A percentile compares a stretch with the other conserved stretches of the same genome.
These are phyloP conservation scores for Euphrasia confusa DNA, from an alignment of 257 asterid genomes.

Conservation along the genomic window DNA sequence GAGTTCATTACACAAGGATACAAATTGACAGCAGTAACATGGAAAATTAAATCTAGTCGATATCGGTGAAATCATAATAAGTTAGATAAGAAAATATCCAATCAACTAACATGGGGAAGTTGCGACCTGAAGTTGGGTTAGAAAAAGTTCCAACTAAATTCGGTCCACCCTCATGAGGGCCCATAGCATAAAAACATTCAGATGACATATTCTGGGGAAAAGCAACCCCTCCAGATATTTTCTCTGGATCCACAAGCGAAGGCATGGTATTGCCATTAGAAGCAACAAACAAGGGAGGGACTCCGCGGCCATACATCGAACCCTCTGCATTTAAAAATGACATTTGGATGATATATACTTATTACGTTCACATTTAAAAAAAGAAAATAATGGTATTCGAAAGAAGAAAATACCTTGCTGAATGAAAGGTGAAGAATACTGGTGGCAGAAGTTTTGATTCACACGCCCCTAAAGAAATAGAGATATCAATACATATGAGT, in stretches of 20 bases:
- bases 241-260: slow-evolving; percentile 20
- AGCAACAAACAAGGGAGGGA: slow-evolving; percentile 19
- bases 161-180: slow-evolving; percentile 29
- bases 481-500: slow-evolving; percentile 12
- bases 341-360: background rate
- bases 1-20: too few species aligned
- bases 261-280: slow-evolving; percentile 28
- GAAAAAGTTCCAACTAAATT: slow-evolving; percentile 21
- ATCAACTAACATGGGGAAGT: slow-evolving; percentile 12
- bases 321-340: slow-evolving; percentile 27
- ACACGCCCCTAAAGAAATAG: slow-evolving; percentile 23
- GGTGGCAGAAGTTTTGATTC: slow-evolving; percentile 17
- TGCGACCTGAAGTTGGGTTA: slow-evolving; percentile 29
- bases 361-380: slow-evolving; percentile 3
- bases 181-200: slow-evolving; percentile 29
- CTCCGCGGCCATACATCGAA: slow-evolving; percentile 21
- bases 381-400: background rate
- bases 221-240: slow-evolving; percentile 12
- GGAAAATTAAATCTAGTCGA: too few species aligned
- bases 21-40: too few species aligned
- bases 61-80: background rate
- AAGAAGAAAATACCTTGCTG: slow-evolving; percentile 23
- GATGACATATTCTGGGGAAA: slow-evolving; percentile 42
- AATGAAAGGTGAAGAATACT: slow-evolving; percentile 16
- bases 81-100: too few species aligned